A percentile compares a stretch with the other conserved stretches of the same genome.
Conservation (phyloP, 192 early-diverging fungal species). For the Rhizoclosmatium sp. region DNA sequence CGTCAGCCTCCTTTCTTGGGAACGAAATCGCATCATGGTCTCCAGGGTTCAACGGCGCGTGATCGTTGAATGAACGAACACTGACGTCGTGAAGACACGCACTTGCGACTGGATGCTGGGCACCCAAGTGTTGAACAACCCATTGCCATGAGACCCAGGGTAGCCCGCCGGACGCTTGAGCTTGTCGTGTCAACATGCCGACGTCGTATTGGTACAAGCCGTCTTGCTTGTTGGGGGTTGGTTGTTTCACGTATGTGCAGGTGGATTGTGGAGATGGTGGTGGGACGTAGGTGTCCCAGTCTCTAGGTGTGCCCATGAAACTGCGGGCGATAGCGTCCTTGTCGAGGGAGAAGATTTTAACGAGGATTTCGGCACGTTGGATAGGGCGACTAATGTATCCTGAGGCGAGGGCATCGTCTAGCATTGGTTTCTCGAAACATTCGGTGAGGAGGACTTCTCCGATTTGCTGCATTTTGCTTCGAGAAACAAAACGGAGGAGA, state of each 20-base stretch:
- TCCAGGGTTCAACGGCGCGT: constrained; percentile 37
- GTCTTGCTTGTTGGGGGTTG: constrained; percentile 8
- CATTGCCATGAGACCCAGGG: constrained; percentile 43
- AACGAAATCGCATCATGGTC: constrained; percentile 22
- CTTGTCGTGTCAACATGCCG: constrained; percentile 36
- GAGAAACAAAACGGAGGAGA: constrained; percentile 29
- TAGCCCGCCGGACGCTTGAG: constrained; percentile 25
- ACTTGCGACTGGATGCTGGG: constrained; percentile 29
- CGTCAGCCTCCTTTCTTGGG: constrained; percentile 37
- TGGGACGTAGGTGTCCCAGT: constrained; percentile 22
- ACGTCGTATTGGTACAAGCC: constrained; percentile 19
- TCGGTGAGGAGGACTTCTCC: constrained; percentile 21
- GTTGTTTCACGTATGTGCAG: not conserved
- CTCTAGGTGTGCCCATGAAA: constrained; percentile 32
- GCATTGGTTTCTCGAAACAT: constrained; percentile 32
- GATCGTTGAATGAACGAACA: constrained; percentile 21
- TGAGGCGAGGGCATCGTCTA: constrained; percentile 12
- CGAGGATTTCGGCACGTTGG: constrained; percentile 29
- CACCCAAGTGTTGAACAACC: constrained; percentile 29
- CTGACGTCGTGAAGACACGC: constrained; percentile 37
- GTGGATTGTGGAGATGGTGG: constrained; percentile 22
- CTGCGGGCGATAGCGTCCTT: constrained; percentile 19
- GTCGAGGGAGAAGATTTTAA: constrained; percentile 23
- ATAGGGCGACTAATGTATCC: constrained; percentile 26
- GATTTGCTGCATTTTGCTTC: not conserved